Conservation (phyloP, 805 yeast species). For the Kodamaea nitidulidarum region DNA sequence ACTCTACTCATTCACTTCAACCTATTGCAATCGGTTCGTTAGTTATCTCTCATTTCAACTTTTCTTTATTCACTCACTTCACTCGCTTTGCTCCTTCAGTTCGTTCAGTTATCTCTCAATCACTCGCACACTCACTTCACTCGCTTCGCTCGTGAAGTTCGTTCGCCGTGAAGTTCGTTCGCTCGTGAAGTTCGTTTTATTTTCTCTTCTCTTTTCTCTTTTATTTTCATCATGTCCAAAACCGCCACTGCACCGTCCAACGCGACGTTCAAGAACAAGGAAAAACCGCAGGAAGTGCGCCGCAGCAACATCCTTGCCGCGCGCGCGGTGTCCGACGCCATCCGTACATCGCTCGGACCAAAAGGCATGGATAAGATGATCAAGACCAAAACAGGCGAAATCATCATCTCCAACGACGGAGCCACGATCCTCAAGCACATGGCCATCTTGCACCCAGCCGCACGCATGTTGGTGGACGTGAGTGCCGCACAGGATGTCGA, state of each 20-base stretch:
- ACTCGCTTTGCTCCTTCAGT: no score
- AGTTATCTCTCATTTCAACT: no score
- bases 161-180: no score
- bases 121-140: no score
- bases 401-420: constrained; percentile 95
- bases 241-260: constrained; percentile 49
- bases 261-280: constrained; percentile 88
- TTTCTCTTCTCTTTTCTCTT: not conserved
- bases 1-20: no score
- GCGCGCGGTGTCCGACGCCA: constrained; percentile 91
- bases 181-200: not conserved
- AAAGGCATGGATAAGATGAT: constrained; percentile 99
- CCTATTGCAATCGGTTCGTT: no score
- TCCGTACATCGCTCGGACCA: constrained; percentile 94
- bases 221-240: not conserved
- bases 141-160: not conserved
- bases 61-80: no score
- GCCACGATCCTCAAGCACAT: constrained; percentile 94
- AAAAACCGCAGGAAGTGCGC: constrained; percentile 93
- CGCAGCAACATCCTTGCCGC: constrained; percentile 87
- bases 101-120: no score
- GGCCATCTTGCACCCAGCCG: constrained; percentile 99
- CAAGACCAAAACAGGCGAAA: constrained; percentile 87
- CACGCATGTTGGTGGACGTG: constrained; percentile 92
- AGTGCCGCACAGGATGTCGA: constrained; percentile 97